phyloP scores from a whole-genome alignment of 176 grass and related monocot species.

The Ampelocalamus luodianensis region DNA sequence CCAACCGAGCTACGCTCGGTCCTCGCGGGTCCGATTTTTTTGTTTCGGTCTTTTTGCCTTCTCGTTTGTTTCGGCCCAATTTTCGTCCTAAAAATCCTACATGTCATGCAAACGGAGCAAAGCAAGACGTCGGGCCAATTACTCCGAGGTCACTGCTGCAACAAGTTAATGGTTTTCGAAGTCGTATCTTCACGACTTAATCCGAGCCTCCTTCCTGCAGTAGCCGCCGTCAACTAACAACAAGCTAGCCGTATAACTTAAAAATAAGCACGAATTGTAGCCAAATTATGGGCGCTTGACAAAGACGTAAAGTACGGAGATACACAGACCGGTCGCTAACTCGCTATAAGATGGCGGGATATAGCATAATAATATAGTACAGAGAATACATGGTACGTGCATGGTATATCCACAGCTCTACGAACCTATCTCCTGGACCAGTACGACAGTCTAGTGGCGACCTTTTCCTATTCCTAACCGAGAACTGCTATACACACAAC shows the following conservation, averaged over 20 bases:
- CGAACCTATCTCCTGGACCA: too few species aligned
- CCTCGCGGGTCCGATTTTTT: too few species aligned
- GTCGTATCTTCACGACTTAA: neutral
- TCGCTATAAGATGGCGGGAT: neutral
- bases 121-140: neutral
- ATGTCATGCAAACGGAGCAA: neutral
- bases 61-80: neutral
- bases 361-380: neutral
- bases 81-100: neutral
- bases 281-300: conserved; percentile 7
- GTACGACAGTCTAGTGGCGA: too few species aligned
- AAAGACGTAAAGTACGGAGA: neutral
- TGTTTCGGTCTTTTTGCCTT: neutral
- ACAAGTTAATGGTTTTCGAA: neutral
- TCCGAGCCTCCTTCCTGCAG: neutral
- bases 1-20: too few species aligned
- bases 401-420: neutral
- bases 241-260: neutral
- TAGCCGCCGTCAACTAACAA: conserved; percentile 1
- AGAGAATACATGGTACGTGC: neutral
- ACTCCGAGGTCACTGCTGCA: neutral
- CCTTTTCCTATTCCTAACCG: too few species aligned
- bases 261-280: neutral
- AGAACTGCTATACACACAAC: too few species aligned
- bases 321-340: neutral